Base-by-base conservation (phyloP, 2,329 filamentous ascomycete species). In the Nemania sp. region DNA sequence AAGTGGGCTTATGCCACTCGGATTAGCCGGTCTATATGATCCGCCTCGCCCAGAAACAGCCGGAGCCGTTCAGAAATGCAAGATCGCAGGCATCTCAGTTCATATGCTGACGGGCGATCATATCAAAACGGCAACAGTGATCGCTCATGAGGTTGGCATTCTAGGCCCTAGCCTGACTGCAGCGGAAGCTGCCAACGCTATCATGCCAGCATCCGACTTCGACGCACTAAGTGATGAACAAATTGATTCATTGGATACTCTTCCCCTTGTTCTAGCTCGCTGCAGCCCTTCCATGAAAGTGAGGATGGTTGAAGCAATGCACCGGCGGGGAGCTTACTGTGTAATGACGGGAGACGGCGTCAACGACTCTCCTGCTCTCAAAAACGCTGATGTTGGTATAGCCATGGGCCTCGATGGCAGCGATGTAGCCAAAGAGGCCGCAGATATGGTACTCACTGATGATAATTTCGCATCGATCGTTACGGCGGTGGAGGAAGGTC, bases 381-480 rank as follows among this genome's bases (percentile, higher is more conserved):
- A 88, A 68, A 81, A 85, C 62, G 84, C 87, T 5, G 86, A 90
- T 64, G 86, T 91, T 14, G 87, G 87, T 64, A 90, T 90, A 61
- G 86, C 86, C 59, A 90, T 90, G 86, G 86, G 86, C 42, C 75
- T 83, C 58, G 78, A 84, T 36, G 87, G 87, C 14, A 87, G 83
- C 39, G 87, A 90, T 65, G 86, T 90, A 8, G 86, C 87, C 57
- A 90, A 89, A 65, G 86, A 94, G 71, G 90, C 90, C 2, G 88
- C 89, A 1, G 90, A 95, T 66, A 94, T 96, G 80, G 89, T 95
- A 30, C 76, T 96, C 34, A 91, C 89, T 0, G 90, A 94, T 67
- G 90, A 94, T 70, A 92, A 95, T 72, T 95, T 95, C 67, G 89
- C 90, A 9, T 91, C 87, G 23, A 90, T 89, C 50, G 79, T 89